Evolutionary conservation across 2,329 filamentous ascomycete genomes (phyloP).

Genomic region (Eutypella sp.): DNA sequence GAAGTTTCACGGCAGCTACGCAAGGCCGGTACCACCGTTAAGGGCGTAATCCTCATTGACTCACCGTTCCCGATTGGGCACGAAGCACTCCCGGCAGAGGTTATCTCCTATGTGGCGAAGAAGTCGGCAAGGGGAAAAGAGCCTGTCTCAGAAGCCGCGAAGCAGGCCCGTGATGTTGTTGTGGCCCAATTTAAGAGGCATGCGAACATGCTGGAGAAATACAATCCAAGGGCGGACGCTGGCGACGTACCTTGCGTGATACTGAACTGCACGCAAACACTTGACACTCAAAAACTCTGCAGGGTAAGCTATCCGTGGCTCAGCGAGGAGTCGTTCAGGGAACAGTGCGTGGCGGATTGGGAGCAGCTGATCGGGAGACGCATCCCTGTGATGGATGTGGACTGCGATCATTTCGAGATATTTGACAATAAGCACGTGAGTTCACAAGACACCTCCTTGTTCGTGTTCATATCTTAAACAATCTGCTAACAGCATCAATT

Average conservation of each 20-base stretch:
- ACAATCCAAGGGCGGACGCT: conserved; percentile 1
- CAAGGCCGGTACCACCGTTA: conserved; percentile 30
- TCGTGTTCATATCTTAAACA: neutral
- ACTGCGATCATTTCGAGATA: conserved; percentile 25
- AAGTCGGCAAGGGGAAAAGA: conserved; percentile 2
- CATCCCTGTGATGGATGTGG: conserved; percentile 20
- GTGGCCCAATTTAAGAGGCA: conserved; percentile 7
- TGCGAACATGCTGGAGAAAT: conserved; percentile 8
- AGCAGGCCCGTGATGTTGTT: neutral
- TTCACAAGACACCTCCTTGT: neutral
- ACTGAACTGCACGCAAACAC: conserved; percentile 12
- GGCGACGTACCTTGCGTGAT: conserved; percentile 13
- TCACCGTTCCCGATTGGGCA: conserved; percentile 40
- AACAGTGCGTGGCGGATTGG: conserved; percentile 13
- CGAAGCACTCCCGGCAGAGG: conserved; percentile 37
- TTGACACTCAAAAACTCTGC: conserved; percentile 17
- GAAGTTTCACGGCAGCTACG: conserved; percentile 37
- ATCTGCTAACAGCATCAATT: neutral
- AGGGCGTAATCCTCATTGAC: conserved; percentile 38
- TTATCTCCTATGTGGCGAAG: conserved; percentile 9
- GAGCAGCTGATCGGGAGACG: conserved; percentile 15
- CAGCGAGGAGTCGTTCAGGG: conserved; percentile 7
- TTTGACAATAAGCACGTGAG: conserved; percentile 16
- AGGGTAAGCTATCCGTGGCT: conserved; percentile 15
- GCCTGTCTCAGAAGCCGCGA: neutral